Conservation (phyloP, 805 yeast genomes). For the Lachancea nothofagi region DNA sequence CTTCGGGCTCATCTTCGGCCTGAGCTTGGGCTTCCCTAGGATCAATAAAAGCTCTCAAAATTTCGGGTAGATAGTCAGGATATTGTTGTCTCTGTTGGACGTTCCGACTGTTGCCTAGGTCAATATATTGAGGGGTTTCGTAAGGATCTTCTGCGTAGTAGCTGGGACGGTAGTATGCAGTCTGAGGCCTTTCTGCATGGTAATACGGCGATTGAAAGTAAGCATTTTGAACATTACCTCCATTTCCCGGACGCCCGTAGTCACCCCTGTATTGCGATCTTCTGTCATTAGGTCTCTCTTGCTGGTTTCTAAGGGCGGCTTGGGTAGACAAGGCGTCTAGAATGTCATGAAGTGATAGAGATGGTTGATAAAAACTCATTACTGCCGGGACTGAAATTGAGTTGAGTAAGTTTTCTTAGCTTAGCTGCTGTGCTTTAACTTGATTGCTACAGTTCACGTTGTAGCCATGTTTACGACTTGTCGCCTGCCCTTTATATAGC, state of each 20-base stretch:
- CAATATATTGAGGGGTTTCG: conserved; percentile 3
- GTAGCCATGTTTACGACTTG: no score
- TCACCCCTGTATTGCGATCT: conserved; percentile 10
- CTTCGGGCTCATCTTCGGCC: conserved; percentile 3
- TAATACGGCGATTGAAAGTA: conserved; percentile 6
- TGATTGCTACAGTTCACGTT: no score
- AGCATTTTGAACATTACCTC: neutral
- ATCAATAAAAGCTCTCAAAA: conserved; percentile 17
- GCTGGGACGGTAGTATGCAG: conserved; percentile 11
- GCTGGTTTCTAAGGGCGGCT: conserved; percentile 15
- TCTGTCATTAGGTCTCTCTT: conserved; percentile 8
- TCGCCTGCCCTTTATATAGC: conserved; percentile 2
- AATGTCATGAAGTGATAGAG: conserved; percentile 29
- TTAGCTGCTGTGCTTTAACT: no score
- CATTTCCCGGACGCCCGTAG: neutral
- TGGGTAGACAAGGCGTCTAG: conserved; percentile 25
- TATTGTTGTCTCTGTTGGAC: neutral
- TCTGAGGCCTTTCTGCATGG: conserved; percentile 9
- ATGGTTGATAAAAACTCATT: conserved; percentile 32
- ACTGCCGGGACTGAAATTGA: neutral
- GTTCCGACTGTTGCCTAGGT: neutral
- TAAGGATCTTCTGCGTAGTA: conserved; percentile 8
- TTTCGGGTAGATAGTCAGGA: conserved; percentile 15
- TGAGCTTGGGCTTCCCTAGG: neutral
- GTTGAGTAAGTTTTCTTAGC: neutral